Evolutionary conservation across 352 stramenopile genomes (phyloP).

Genomic region (Lagenidium giganteum): DNA sequence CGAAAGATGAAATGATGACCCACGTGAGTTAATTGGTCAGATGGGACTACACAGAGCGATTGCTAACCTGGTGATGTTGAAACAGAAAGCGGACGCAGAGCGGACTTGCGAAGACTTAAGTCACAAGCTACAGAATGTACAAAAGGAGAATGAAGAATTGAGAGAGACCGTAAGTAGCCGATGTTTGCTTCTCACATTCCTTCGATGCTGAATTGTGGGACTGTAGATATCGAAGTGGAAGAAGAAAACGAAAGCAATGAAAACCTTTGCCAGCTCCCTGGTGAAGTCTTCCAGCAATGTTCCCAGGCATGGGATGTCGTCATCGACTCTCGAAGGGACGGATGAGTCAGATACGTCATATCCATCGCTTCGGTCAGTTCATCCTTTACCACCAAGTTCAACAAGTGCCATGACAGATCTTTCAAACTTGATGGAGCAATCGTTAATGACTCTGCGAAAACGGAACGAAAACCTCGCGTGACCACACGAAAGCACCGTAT

Average conservation of each 20-base stretch:
- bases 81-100: constrained; percentile 30
- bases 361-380: constrained; percentile 30
- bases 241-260: constrained; percentile 57
- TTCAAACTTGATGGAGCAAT: constrained; percentile 77
- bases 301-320: constrained; percentile 22
- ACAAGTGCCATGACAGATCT: constrained; percentile 72
- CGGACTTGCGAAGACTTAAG: constrained; percentile 5
- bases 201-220: background rate
- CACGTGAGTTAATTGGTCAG: too few relatives aligned
- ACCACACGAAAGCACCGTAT: too few relatives aligned
- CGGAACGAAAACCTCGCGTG: constrained; percentile 25
- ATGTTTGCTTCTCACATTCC: too few relatives aligned
- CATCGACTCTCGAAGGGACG: constrained; percentile 44
- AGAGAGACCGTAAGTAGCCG: constrained; percentile 48
- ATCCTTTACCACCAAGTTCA: constrained; percentile 32
- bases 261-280: constrained; percentile 18
- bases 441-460: constrained; percentile 54
- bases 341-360: constrained; percentile 61
- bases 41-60: too few relatives aligned
- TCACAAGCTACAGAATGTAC: constrained; percentile 41
- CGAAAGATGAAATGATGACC: background rate
- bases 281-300: constrained; percentile 16
- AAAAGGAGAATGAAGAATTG: constrained; percentile 60
- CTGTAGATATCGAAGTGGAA: constrained; percentile 50
- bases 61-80: constrained; percentile 12